Percentiles rank a stretch among this genome's conserved stretches.
These are phyloP conservation scores for Neofusicoccum ribis DNA, from an alignment of 2,329 filamentous ascomycete species.

Conservation along the genomic window DNA sequence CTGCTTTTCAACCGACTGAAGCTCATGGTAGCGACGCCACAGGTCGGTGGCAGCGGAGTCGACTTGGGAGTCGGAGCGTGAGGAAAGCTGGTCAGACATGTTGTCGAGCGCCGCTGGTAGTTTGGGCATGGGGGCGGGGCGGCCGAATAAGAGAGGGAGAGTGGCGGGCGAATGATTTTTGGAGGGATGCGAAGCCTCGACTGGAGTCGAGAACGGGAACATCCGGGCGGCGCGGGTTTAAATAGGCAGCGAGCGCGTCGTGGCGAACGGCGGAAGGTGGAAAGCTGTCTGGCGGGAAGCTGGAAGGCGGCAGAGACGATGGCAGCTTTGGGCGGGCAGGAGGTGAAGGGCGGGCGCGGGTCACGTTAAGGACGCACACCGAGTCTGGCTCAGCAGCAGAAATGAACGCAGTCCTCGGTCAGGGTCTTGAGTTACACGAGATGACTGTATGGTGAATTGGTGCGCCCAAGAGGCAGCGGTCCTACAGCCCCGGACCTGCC, in stretches of 20 bases:
- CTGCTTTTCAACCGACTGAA: constrained; percentile 31
- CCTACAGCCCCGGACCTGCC: background rate
- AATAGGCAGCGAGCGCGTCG: background rate
- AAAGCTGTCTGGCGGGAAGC: background rate
- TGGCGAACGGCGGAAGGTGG: background rate
- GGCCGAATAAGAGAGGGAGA: background rate
- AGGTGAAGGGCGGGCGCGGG: background rate
- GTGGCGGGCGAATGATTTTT: background rate
- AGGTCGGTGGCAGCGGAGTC: constrained; percentile 22
- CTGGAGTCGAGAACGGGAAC: no score
- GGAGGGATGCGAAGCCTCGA: background rate
- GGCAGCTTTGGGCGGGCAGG: background rate
- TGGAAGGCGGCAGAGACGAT: background rate
- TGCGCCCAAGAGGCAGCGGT: background rate
- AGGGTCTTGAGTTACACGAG: constrained; percentile 12
- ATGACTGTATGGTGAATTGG: background rate
- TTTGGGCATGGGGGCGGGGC: constrained; percentile 8
- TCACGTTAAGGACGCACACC: background rate
- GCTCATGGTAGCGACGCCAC: constrained; percentile 33
- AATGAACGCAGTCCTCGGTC: background rate
- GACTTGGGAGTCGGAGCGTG: background rate
- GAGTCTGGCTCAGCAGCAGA: background rate
- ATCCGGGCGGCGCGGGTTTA: background rate
- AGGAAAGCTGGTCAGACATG: constrained; percentile 11
- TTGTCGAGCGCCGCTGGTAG: background rate